phyloP scores from a whole-genome alignment of 2,329 filamentous ascomycete genomes.

The Rhynchosporium graminicola region DNA sequence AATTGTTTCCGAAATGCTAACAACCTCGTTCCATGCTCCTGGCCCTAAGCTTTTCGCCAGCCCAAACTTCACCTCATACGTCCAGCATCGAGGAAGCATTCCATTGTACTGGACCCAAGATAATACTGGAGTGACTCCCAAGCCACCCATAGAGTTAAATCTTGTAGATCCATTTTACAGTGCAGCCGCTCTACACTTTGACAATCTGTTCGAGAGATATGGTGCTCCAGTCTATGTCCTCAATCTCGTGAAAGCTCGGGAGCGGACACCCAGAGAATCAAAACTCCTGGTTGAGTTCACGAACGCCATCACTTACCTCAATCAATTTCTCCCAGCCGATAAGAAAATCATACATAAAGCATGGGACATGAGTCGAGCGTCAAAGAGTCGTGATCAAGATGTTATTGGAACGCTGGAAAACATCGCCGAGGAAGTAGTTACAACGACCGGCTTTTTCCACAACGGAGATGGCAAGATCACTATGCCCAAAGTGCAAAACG shows the following conservation, averaged over 20 bases:
- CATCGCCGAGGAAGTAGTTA: conserved; percentile 85
- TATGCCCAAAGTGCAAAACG: conserved; percentile 77
- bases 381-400: conserved; percentile 88
- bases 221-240: conserved; percentile 89
- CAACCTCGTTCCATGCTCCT: conserved; percentile 92
- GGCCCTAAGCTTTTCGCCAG: conserved; percentile 83
- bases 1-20: conserved; percentile 91
- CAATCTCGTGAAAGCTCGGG: conserved; percentile 86
- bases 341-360: conserved; percentile 92
- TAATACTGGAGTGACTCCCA: conserved; percentile 90
- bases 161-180: conserved; percentile 96
- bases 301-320: conserved; percentile 84
- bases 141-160: conserved; percentile 93
- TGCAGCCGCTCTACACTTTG: conserved; percentile 90
- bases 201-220: conserved; percentile 91
- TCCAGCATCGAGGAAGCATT: conserved; percentile 95
- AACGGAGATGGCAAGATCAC: conserved; percentile 76
- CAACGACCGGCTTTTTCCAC: conserved; percentile 88
- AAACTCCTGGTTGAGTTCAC: conserved; percentile 88
- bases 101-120: conserved; percentile 98
- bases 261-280: conserved; percentile 86
- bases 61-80: conserved; percentile 91
- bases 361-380: conserved; percentile 97
- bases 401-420: conserved; percentile 89
- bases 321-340: conserved; percentile 82